phyloP scores from a whole-genome alignment of 176 grass and related monocot genomes.

The Metroxylon sagu region DNA sequence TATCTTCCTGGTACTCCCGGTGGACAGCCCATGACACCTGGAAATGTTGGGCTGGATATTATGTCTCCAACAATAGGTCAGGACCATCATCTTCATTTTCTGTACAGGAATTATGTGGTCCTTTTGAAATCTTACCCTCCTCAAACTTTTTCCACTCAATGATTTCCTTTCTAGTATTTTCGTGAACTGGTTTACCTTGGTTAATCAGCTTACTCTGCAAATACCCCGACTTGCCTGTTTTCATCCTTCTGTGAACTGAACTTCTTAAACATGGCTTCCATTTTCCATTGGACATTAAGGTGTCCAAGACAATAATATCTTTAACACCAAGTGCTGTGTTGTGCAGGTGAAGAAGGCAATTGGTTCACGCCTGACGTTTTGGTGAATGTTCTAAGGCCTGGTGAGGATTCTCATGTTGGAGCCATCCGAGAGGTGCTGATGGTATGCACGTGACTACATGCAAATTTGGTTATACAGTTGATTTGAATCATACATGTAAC shows the following conservation, averaged over 20 bases:
- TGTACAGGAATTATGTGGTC: neutral
- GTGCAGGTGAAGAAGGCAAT: conserved; percentile 63
- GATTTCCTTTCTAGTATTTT: no score
- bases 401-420: conserved; percentile 49
- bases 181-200: no score
- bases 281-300: no score
- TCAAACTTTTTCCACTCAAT: neutral
- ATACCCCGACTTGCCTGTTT: no score
- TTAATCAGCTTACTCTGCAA: no score
- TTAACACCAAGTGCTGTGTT: neutral
- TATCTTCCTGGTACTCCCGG: conserved; percentile 97
- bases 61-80: conserved; percentile 92
- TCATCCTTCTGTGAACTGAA: no score
- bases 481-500: neutral
- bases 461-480: neutral
- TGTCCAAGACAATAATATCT: neutral
- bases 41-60: conserved; percentile 90
- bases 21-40: conserved; percentile 97
- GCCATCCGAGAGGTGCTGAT: conserved; percentile 66
- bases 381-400: conserved; percentile 51
- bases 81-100: neutral
- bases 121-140: neutral
- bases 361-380: conserved; percentile 72
- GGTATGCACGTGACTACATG: conserved; percentile 27
- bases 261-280: no score